These are phyloP conservation scores for Candida sanyiensis DNA, from an alignment of 805 yeast species.

Conservation along the genomic window DNA sequence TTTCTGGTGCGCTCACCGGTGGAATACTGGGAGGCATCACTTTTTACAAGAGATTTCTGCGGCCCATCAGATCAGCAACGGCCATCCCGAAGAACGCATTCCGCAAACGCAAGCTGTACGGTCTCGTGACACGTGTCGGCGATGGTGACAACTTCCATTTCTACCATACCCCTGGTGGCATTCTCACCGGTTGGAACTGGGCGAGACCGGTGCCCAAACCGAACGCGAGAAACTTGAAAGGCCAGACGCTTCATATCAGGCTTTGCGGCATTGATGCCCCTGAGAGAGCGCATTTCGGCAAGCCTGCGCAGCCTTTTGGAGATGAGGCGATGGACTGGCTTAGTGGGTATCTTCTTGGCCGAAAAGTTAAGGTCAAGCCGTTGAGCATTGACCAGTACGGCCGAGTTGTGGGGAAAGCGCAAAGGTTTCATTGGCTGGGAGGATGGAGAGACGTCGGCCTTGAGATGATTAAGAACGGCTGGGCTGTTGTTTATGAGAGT, in stretches of 20 bases:
- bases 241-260: slow-evolving; percentile 72
- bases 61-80: slow-evolving; percentile 43
- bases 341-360: slow-evolving; percentile 55
- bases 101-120: slow-evolving; percentile 44
- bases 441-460: slow-evolving; percentile 78
- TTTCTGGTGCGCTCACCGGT: slow-evolving; percentile 5
- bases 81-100: slow-evolving; percentile 46
- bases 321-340: slow-evolving; percentile 84
- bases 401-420: slow-evolving; percentile 70
- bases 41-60: slow-evolving; percentile 41
- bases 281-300: slow-evolving; percentile 90
- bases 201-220: slow-evolving; percentile 57
- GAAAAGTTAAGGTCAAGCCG: slow-evolving; percentile 69
- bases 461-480: slow-evolving; percentile 79
- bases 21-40: slow-evolving; percentile 15
- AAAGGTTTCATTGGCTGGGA: slow-evolving; percentile 45
- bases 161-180: slow-evolving; percentile 91
- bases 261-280: slow-evolving; percentile 97
- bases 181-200: slow-evolving; percentile 91
- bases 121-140: slow-evolving; percentile 84
- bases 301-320: slow-evolving; percentile 82
- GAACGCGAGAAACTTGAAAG: slow-evolving; percentile 38
- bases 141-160: slow-evolving; percentile 95
- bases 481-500: slow-evolving; percentile 86
- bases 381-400: slow-evolving; percentile 82